Evolutionary conservation across 257 asterid species (phyloP).

Genomic region (Agastache rugosa): DNA sequence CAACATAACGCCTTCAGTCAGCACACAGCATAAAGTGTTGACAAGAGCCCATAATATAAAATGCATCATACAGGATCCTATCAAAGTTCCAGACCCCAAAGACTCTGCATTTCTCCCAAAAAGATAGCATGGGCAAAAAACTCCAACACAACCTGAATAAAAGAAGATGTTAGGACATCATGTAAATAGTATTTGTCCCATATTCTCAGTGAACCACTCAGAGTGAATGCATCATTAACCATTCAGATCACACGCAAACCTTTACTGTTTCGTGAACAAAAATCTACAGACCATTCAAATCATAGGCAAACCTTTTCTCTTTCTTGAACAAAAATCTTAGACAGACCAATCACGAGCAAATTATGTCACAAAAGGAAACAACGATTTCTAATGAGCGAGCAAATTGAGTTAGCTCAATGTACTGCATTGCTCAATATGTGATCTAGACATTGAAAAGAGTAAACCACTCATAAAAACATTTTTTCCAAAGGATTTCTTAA

Average conservation of each 20-base stretch:
- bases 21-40: slow-evolving; percentile 74
- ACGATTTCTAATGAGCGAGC: slow-evolving; percentile 4
- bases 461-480: background rate
- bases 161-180: slow-evolving; percentile 27
- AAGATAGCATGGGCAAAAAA: slow-evolving; percentile 86
- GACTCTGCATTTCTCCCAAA: slow-evolving; percentile 79
- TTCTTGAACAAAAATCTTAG: background rate
- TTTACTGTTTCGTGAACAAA: no score
- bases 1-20: slow-evolving; percentile 75
- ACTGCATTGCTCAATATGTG: slow-evolving; percentile 16
- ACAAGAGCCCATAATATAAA: slow-evolving; percentile 75
- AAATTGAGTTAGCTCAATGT: background rate
- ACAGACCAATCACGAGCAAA: slow-evolving; percentile 20
- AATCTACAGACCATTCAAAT: slow-evolving; percentile 22
- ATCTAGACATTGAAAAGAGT: background rate
- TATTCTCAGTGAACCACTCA: slow-evolving; percentile 16
- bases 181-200: slow-evolving; percentile 13
- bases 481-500: slow-evolving; percentile 8
- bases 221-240: slow-evolving; percentile 18
- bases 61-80: slow-evolving; percentile 79
- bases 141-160: slow-evolving; percentile 75
- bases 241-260: background rate
- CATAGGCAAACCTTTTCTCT: background rate
- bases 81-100: slow-evolving; percentile 54
- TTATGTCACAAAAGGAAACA: slow-evolving; percentile 11